These are phyloP conservation scores for Vitellaria paradoxa DNA, from an alignment of 179 eudicot species.

Conservation along the genomic window DNA sequence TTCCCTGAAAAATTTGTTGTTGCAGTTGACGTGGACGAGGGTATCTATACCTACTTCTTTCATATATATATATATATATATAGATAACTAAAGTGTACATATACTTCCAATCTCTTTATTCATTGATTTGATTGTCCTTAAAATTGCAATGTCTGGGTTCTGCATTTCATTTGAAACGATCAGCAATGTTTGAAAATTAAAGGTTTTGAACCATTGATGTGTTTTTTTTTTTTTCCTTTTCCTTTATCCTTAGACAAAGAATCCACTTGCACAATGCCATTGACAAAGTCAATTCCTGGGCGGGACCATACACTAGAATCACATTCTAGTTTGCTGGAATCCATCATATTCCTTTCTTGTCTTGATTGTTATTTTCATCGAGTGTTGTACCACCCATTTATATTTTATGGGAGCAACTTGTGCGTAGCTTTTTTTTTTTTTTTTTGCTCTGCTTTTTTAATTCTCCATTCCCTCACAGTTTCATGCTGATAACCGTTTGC, in stretches of 20 bases:
- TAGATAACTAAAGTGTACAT: neutral
- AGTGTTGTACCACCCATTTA: neutral
- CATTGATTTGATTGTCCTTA: neutral
- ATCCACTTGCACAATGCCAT: neutral
- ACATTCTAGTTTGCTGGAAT: neutral
- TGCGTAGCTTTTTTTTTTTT: neutral
- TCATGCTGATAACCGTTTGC: neutral
- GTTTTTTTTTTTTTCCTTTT: neutral
- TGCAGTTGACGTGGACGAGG: slow-evolving; percentile 92
- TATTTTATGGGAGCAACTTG: neutral
- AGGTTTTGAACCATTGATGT: neutral
- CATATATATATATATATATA: neutral
- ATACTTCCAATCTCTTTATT: neutral
- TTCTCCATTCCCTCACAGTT: neutral
- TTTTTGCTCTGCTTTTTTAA: neutral
- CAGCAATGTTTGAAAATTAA: neutral
- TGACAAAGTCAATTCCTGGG: neutral
- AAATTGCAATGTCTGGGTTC: neutral
- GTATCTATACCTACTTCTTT: slow-evolving; percentile 24
- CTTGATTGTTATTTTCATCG: neutral
- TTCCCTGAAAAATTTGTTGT: slow-evolving; percentile 51
- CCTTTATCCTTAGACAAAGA: neutral
- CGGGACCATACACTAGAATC: neutral
- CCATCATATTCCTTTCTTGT: neutral
- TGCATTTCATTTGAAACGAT: neutral